These are phyloP conservation scores for Citrus maxima DNA, from an alignment of 345 rosid species.

Conservation along the genomic window DNA sequence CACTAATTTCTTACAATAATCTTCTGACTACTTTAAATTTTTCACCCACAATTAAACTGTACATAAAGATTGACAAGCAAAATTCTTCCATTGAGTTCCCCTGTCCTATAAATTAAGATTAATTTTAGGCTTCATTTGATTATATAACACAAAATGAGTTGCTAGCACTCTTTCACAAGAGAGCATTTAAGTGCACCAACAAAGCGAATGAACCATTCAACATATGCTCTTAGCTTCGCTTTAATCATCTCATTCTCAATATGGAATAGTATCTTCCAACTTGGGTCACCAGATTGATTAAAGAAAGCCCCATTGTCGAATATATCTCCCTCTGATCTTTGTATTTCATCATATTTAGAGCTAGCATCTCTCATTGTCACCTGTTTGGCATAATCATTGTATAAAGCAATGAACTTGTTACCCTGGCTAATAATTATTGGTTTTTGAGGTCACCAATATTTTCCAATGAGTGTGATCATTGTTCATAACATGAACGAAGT, in stretches of 20 bases:
- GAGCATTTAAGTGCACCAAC: conserved; percentile 41
- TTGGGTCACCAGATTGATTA: conserved; percentile 43
- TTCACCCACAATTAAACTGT: no score
- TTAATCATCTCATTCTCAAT: conserved; percentile 28
- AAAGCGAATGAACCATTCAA: conserved; percentile 30
- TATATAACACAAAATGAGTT: no score
- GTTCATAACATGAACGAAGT: conserved; percentile 41
- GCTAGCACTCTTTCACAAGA: conserved; percentile 7
- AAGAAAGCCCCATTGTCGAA: conserved; percentile 60
- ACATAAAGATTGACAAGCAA: no score
- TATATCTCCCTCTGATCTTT: conserved; percentile 66
- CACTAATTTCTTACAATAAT: no score
- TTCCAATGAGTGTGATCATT: conserved; percentile 81
- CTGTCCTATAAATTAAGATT: no score
- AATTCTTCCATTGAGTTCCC: no score
- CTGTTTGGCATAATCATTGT: conserved; percentile 38
- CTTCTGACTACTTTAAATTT: no score
- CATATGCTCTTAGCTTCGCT: conserved; percentile 27
- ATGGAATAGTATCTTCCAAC: neutral
- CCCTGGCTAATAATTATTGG: conserved; percentile 80
- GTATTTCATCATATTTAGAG: conserved; percentile 31
- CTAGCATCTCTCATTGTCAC: conserved; percentile 56
- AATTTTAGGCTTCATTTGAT: no score
- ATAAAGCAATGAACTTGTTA: conserved; percentile 64
- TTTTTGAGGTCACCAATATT: conserved; percentile 46